Conservation (phyloP, 257 asterid species). For the Sherardia arvensis region DNA sequence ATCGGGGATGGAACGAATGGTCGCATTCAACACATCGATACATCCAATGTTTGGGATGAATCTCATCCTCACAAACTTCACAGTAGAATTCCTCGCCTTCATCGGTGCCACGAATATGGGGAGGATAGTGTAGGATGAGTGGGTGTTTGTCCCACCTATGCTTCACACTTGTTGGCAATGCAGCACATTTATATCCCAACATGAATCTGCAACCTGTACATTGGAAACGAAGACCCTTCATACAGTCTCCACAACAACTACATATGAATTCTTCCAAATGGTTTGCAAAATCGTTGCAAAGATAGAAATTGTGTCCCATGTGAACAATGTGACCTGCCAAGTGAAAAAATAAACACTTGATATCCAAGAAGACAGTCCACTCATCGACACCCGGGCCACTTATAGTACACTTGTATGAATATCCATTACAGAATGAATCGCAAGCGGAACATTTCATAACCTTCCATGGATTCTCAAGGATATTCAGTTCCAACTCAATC, state of each 20-base stretch:
- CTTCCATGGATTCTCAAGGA: background rate
- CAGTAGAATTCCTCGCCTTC: background rate
- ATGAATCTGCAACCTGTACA: background rate
- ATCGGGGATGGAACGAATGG: background rate
- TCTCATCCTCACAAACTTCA: slow-evolving; percentile 9
- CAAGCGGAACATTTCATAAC: background rate
- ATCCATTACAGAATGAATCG: background rate
- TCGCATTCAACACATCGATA: slow-evolving; percentile 8
- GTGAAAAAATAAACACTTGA: too few species aligned
- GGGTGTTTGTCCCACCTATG: slow-evolving; percentile 1
- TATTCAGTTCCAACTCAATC: background rate
- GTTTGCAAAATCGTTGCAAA: too few species aligned
- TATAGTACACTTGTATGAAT: background rate
- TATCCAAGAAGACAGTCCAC: background rate
- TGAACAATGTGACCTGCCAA: background rate
- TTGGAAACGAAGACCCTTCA: background rate
- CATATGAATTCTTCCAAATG: background rate
- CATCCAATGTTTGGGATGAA: background rate
- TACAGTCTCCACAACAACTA: background rate
- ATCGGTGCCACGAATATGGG: background rate
- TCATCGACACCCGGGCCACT: too few species aligned
- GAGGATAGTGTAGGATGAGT: background rate
- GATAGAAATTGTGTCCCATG: background rate
- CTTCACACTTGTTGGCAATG: background rate
- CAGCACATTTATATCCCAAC: background rate